These are phyloP conservation scores for Protea cynaroides DNA, from an alignment of 164 flowering plant species.

Conservation along the genomic window DNA sequence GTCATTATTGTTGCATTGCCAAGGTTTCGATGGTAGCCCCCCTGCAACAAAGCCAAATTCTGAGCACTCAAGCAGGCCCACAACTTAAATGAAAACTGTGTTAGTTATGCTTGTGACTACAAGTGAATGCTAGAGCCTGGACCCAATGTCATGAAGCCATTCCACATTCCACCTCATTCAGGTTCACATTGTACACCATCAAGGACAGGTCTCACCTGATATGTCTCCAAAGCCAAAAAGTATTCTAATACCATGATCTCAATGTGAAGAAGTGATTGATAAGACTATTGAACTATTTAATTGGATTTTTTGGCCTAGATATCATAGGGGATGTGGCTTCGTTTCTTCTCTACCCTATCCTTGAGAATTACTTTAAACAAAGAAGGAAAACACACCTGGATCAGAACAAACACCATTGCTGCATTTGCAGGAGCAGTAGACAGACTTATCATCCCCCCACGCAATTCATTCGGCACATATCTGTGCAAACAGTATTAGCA, in stretches of 20 bases:
- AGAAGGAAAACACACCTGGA: constrained; percentile 35
- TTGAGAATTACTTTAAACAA: background rate
- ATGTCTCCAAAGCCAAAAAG: background rate
- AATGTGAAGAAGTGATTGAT: no score
- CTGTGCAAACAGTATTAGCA: constrained; percentile 26
- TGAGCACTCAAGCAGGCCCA: background rate
- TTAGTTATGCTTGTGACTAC: background rate
- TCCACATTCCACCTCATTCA: no score
- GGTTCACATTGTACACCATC: background rate
- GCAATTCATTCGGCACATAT: constrained; percentile 85
- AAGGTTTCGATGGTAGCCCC: constrained; percentile 46
- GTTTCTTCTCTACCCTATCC: background rate
- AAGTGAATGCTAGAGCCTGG: background rate
- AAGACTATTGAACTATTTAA: no score
- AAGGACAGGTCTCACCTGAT: no score
- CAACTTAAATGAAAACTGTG: background rate
- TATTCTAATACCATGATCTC: background rate
- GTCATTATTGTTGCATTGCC: constrained; percentile 61
- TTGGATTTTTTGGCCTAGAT: background rate
- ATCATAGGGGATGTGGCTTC: background rate
- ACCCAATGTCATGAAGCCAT: background rate
- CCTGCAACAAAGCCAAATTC: constrained; percentile 31
- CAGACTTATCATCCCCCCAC: constrained; percentile 90
- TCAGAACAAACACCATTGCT: constrained; percentile 43
- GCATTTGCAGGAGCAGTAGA: constrained; percentile 79